Percentiles rank a stretch among this genome's conserved stretches.
phyloP scores from a whole-genome alignment of 306 rosid genomes.

The Trifolium dubium region DNA sequence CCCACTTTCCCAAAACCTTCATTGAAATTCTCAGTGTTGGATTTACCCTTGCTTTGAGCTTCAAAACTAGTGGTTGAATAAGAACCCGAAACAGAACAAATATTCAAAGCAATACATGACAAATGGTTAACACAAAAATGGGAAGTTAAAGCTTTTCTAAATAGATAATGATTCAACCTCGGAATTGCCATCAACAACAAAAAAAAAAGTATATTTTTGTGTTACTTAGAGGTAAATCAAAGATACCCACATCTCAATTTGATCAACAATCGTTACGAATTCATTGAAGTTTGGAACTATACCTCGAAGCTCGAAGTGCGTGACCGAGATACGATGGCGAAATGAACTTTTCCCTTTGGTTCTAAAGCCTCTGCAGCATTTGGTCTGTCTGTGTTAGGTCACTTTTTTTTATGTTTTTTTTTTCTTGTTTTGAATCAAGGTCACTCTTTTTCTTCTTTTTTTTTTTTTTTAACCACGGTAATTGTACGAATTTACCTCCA shows the following conservation, averaged over 20 bases:
- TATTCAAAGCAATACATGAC: conserved; percentile 11
- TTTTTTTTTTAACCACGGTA: no score
- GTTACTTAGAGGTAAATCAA: not conserved
- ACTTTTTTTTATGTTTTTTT: no score
- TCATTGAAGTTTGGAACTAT: not conserved
- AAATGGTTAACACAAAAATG: conserved; percentile 39
- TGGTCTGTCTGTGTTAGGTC: not conserved
- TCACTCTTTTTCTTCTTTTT: no score
- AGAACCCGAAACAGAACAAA: conserved; percentile 35
- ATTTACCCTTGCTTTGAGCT: conserved; percentile 35
- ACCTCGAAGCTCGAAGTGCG: conserved; percentile 22
- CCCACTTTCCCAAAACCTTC: conserved; percentile 47
- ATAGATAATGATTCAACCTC: conserved; percentile 34
- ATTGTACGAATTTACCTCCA: no score
- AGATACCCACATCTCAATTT: not conserved
- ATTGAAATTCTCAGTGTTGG: conserved; percentile 24
- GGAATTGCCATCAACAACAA: conserved; percentile 25
- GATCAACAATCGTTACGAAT: not conserved
- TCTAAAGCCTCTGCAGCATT: not conserved
- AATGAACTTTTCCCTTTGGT: not conserved
- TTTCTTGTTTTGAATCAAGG: no score
- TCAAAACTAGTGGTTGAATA: conserved; percentile 38
- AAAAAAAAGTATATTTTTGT: not conserved
- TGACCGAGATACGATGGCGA: not conserved
- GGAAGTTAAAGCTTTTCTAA: conserved; percentile 35